Conservation (phyloP, 116 monocot genomes). For the Iris pallida region DNA sequence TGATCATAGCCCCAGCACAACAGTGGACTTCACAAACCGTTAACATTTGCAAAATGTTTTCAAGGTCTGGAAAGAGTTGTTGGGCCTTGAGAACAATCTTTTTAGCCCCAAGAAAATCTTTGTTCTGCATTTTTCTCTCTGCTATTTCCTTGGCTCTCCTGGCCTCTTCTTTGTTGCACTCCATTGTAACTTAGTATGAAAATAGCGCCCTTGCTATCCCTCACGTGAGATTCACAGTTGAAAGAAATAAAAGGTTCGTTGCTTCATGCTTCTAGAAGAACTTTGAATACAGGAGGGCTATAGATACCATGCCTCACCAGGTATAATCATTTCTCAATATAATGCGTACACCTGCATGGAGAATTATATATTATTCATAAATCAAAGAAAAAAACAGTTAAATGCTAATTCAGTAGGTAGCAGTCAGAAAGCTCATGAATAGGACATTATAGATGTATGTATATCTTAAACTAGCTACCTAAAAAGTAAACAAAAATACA, state of each 20-base stretch:
- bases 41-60: slow-evolving; percentile 69
- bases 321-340: not conserved
- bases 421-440: no score
- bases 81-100: slow-evolving; percentile 62
- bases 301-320: not conserved
- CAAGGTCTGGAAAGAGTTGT: slow-evolving; percentile 60
- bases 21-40: slow-evolving; percentile 87
- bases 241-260: not conserved
- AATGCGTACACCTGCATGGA: not conserved
- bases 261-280: not conserved
- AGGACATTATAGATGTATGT: no score
- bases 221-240: slow-evolving; percentile 2
- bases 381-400: no score
- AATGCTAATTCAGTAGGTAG: no score
- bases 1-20: slow-evolving; percentile 40
- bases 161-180: slow-evolving; percentile 95
- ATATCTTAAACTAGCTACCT: no score
- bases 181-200: slow-evolving; percentile 40
- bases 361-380: no score
- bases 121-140: slow-evolving; percentile 60
- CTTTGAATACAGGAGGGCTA: not conserved
- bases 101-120: slow-evolving; percentile 60
- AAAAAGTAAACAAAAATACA: no score
- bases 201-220: not conserved
- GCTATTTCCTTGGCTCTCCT: slow-evolving; percentile 64